Evolutionary conservation across 768 basidiomycete genomes (phyloP).

Genomic region (Lactarius tabidus): DNA sequence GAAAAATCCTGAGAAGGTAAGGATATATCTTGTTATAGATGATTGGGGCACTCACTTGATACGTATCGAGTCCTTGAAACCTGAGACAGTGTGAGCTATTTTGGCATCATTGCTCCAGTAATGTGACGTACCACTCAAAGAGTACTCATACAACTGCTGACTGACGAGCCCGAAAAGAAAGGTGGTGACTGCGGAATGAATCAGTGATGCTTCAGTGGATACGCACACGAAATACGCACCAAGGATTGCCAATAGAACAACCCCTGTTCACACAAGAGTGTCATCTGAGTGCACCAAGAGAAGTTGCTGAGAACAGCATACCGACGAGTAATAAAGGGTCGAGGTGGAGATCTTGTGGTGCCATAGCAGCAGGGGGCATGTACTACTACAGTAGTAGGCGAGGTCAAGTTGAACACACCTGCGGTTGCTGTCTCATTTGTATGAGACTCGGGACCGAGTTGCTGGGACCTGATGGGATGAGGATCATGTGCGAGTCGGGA

Average conservation of each 20-base stretch:
- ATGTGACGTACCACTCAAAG: not conserved
- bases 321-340: not conserved
- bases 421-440: not conserved
- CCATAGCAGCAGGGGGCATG: not conserved
- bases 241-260: not conserved
- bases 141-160: constrained; percentile 9
- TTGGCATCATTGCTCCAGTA: not conserved
- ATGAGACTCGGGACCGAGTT: not conserved
- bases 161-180: constrained; percentile 1
- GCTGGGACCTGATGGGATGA: not conserved
- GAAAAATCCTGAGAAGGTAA: not conserved
- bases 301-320: not conserved
- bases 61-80: constrained; percentile 4
- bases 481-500: not conserved
- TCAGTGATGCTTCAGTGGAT: not conserved
- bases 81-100: not conserved
- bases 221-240: not conserved
- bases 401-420: not conserved
- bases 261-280: not conserved
- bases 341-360: not conserved
- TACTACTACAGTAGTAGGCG: too few relatives aligned
- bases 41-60: not conserved
- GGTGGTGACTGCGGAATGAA: not conserved
- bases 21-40: not conserved
- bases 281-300: not conserved